These are phyloP conservation scores for Monosporascus sp. DNA, from an alignment of 2,329 filamentous ascomycete species.

Conservation along the genomic window DNA sequence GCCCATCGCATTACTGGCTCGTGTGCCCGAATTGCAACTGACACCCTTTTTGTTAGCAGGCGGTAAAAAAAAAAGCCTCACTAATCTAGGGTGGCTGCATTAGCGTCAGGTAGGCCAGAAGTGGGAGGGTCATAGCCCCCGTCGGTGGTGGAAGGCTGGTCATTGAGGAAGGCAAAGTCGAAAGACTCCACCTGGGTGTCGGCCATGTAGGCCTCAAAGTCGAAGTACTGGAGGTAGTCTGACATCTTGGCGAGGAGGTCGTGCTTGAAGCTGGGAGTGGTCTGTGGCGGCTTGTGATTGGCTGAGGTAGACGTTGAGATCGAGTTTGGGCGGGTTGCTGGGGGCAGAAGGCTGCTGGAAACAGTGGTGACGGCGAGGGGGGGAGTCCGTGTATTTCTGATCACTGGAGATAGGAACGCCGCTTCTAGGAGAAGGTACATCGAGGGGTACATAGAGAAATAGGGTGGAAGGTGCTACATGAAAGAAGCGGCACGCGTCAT, in stretches of 20 bases:
- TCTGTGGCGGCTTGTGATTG: constrained; percentile 6
- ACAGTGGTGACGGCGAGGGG: not conserved
- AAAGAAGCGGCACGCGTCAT: not conserved
- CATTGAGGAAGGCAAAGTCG: not conserved
- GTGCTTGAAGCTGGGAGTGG: constrained; percentile 17
- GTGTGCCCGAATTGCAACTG: too few relatives aligned
- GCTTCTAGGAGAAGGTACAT: constrained; percentile 8
- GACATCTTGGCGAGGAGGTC: constrained; percentile 16
- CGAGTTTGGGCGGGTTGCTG: constrained; percentile 1
- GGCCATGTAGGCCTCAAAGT: constrained; percentile 7
- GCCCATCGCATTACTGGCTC: too few relatives aligned
- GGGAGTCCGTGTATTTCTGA: constrained; percentile 16
- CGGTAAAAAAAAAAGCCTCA: constrained; percentile 27
- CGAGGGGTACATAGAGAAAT: constrained; percentile 14
- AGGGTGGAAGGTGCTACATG: constrained; percentile 12
- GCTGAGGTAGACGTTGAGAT: constrained; percentile 1
- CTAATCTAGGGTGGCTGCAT: constrained; percentile 13
- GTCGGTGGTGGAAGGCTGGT: not conserved
- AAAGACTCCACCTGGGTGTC: not conserved
- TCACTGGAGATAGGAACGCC: not conserved
- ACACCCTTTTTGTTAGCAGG: constrained; percentile 29
- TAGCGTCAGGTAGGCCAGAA: constrained; percentile 9
- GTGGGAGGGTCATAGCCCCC: not conserved
- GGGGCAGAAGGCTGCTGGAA: not conserved
- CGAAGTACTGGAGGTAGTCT: constrained; percentile 13